Evolutionary conservation across 345 rosid genomes (phyloP).

Genomic region (Salix caprea): DNA sequence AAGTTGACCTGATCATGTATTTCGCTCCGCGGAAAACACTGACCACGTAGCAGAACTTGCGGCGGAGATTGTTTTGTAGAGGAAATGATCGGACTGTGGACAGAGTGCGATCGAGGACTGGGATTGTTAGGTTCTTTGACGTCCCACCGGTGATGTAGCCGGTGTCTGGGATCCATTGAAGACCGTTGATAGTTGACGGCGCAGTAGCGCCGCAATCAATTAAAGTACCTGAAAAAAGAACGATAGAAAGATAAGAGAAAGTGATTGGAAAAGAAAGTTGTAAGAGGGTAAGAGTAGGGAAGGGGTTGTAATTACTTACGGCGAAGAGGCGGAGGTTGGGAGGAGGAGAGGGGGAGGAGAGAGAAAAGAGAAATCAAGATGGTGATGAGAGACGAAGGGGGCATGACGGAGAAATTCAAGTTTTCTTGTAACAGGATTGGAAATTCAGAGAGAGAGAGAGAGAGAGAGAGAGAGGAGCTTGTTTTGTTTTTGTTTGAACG

Average conservation of each 20-base stretch:
- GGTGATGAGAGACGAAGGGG: neutral
- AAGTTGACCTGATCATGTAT: slow-evolving; percentile 68
- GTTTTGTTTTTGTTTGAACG: neutral
- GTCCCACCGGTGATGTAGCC: slow-evolving; percentile 44
- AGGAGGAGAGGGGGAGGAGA: slow-evolving; percentile 33
- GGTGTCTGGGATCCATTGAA: slow-evolving; percentile 58
- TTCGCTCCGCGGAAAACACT: slow-evolving; percentile 49
- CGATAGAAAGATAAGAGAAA: neutral
- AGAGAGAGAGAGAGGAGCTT: slow-evolving; percentile 11
- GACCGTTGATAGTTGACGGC: slow-evolving; percentile 37
- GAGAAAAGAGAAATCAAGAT: slow-evolving; percentile 26
- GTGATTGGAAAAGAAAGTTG: neutral
- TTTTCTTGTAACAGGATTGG: neutral
- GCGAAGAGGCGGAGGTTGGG: slow-evolving; percentile 34
- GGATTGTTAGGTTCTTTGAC: slow-evolving; percentile 35
- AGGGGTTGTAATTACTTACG: slow-evolving; percentile 21
- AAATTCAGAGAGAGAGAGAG: slow-evolving; percentile 7
- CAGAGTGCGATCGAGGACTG: slow-evolving; percentile 30
- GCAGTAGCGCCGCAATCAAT: slow-evolving; percentile 70
- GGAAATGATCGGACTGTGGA: slow-evolving; percentile 87
- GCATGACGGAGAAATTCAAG: neutral
- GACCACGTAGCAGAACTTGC: slow-evolving; percentile 64
- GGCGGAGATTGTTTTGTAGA: slow-evolving; percentile 25
- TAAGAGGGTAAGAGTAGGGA: neutral
- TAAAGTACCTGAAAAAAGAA: slow-evolving; percentile 33